These are phyloP conservation scores for carrot (Daucus carota) DNA, from an alignment of 129 eudicot genomes.

Conservation along the genomic window DNA sequence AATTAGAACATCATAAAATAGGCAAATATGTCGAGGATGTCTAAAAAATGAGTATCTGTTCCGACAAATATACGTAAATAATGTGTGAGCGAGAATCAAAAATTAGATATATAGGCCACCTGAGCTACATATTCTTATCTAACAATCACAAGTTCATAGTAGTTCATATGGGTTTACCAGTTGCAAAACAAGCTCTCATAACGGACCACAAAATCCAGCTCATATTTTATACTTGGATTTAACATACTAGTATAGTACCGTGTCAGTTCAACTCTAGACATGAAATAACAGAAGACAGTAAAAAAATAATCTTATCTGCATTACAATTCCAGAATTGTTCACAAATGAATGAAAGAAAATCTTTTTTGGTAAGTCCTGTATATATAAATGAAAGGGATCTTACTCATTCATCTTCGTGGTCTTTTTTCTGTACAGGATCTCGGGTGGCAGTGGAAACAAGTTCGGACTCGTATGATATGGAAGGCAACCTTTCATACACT, in stretches of 20 bases:
- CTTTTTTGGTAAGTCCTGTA: neutral
- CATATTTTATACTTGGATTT: too few relatives aligned
- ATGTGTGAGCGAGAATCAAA: too few relatives aligned
- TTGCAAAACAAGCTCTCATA: neutral
- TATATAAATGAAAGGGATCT: neutral
- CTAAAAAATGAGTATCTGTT: too few relatives aligned
- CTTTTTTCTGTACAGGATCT: slow-evolving; percentile 24
- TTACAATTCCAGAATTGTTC: neutral
- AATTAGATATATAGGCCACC: too few relatives aligned
- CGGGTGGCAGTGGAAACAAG: slow-evolving; percentile 50
- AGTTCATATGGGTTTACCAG: neutral
- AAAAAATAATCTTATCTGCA: neutral
- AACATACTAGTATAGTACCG: too few relatives aligned
- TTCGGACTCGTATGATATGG: slow-evolving; percentile 70
- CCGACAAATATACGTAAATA: too few relatives aligned
- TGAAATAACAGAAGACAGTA: neutral
- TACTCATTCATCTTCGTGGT: slow-evolving; percentile 35
- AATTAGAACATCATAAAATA: too few relatives aligned
- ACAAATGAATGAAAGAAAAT: neutral
- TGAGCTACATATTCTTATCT: too few relatives aligned
- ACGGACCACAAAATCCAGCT: too few relatives aligned
- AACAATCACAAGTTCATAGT: too few relatives aligned
- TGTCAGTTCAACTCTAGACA: neutral
- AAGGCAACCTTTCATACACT: slow-evolving; percentile 73
- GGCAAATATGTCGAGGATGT: too few relatives aligned